Conservation (phyloP, 768 basidiomycete species). For the Auricularia cornea region DNA sequence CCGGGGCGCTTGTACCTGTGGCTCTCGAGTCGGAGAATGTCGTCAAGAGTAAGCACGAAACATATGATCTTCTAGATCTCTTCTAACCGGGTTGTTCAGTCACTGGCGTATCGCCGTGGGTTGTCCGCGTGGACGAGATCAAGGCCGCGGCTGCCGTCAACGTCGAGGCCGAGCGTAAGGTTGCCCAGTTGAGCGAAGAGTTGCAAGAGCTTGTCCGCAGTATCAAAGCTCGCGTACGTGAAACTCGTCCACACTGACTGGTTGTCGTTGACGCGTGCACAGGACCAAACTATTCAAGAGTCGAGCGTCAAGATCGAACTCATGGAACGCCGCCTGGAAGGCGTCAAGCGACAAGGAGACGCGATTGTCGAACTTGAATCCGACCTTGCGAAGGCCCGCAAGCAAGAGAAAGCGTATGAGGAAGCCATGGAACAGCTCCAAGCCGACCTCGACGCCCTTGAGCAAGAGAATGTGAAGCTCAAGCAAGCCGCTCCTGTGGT, state of each 20-base stretch:
- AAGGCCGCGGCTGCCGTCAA: conserved; percentile 78
- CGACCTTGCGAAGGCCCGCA: conserved; percentile 70
- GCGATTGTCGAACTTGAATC: conserved; percentile 70
- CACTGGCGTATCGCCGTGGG: conserved; percentile 76
- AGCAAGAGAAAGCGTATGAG: conserved; percentile 84
- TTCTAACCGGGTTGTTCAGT: conserved; percentile 32
- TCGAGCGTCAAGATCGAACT: conserved; percentile 86
- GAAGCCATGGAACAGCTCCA: conserved; percentile 93
- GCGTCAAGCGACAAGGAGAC: conserved; percentile 85
- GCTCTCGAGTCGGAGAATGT: conserved; percentile 71
- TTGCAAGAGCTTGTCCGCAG: conserved; percentile 79
- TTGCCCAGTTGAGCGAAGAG: conserved; percentile 79
- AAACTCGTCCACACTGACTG: background rate
- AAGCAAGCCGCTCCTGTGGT: conserved; percentile 63
- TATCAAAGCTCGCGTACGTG: conserved; percentile 48
- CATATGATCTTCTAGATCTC: background rate
- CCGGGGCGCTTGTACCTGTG: conserved; percentile 58
- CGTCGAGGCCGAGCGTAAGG: conserved; percentile 85
- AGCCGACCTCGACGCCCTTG: conserved; percentile 74
- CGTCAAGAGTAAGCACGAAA: conserved; percentile 54
- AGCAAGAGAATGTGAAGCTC: conserved; percentile 81
- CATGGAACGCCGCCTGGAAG: conserved; percentile 89
- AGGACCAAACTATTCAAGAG: conserved; percentile 89
- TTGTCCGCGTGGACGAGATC: conserved; percentile 71
- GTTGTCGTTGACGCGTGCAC: conserved; percentile 13